These are phyloP conservation scores for Fusarium sp. DNA, from an alignment of 2,329 filamentous ascomycete genomes.

Conservation along the genomic window DNA sequence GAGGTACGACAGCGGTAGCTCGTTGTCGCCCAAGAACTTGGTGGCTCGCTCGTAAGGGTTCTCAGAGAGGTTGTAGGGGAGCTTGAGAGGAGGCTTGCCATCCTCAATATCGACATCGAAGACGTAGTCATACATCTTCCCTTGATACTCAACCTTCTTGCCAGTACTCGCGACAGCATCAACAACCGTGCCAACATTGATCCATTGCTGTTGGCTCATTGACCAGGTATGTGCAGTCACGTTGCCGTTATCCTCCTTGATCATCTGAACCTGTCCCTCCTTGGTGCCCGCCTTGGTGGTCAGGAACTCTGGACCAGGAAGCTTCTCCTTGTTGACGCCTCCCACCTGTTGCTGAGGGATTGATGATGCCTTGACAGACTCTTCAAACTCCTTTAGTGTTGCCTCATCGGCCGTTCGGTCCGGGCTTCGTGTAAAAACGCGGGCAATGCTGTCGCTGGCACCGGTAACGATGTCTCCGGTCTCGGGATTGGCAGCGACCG, in stretches of 20 bases:
- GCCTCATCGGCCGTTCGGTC: conserved; percentile 78
- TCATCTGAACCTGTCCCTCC: conserved; percentile 95
- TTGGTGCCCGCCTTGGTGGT: conserved; percentile 87
- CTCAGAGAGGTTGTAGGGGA: conserved; percentile 93
- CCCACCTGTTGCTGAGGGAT: conserved; percentile 90
- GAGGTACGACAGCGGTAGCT: conserved; percentile 86
- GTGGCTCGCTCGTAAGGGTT: conserved; percentile 93
- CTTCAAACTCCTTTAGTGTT: conserved; percentile 80
- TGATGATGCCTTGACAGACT: conserved; percentile 82
- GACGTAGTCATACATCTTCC: conserved; percentile 94
- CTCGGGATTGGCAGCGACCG: conserved; percentile 82
- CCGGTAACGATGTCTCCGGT: conserved; percentile 95
- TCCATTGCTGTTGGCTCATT: conserved; percentile 76
- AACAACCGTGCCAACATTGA: conserved; percentile 93
- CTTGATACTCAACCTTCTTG: conserved; percentile 80
- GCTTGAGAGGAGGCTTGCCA: conserved; percentile 89
- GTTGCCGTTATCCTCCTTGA: conserved; percentile 82
- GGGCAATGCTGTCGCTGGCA: conserved; percentile 86
- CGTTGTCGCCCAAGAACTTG: conserved; percentile 90
- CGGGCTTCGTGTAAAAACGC: conserved; percentile 82
- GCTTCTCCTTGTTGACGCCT: conserved; percentile 88
- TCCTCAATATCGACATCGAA: conserved; percentile 98
- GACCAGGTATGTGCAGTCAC: conserved; percentile 94
- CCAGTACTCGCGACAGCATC: conserved; percentile 87
- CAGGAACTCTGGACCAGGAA: conserved; percentile 90